These are phyloP conservation scores for Botrytis aclada DNA, from an alignment of 2,329 filamentous ascomycete genomes.

Conservation along the genomic window DNA sequence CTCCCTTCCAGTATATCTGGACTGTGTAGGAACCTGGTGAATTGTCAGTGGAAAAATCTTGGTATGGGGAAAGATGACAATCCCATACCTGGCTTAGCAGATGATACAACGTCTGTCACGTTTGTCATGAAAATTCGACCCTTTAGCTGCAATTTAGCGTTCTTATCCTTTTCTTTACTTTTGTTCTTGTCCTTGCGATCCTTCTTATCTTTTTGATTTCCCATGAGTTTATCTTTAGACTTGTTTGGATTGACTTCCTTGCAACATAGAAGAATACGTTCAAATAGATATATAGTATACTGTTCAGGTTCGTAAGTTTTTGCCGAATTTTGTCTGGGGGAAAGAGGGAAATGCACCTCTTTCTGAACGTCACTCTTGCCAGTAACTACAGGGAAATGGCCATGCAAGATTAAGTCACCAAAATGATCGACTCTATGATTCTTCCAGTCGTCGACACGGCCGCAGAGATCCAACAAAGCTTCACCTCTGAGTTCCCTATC, in stretches of 20 bases:
- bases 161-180: constrained; percentile 63
- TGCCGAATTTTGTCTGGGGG: constrained; percentile 25
- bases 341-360: constrained; percentile 48
- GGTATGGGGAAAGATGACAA: constrained; percentile 7
- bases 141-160: constrained; percentile 83
- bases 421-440: constrained; percentile 88
- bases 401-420: constrained; percentile 81
- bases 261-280: constrained; percentile 92
- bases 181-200: constrained; percentile 72
- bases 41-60: constrained; percentile 33
- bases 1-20: constrained; percentile 98
- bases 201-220: constrained; percentile 67
- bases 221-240: constrained; percentile 68
- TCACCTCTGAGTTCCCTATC: constrained; percentile 82
- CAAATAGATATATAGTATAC: constrained; percentile 98
- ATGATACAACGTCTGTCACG: constrained; percentile 87
- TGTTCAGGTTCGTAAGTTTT: constrained; percentile 41
- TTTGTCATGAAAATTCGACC: constrained; percentile 99
- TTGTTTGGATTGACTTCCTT: constrained; percentile 90
- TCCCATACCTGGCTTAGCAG: constrained; percentile 77
- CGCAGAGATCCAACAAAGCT: constrained; percentile 76
- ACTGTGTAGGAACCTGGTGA: constrained; percentile 80
- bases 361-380: constrained; percentile 86
- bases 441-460: constrained; percentile 95
- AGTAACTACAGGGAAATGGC: constrained; percentile 88